These are phyloP conservation scores for Ustilago lituana DNA, from an alignment of 1,284 basidiomycete genomes.

Conservation along the genomic window DNA sequence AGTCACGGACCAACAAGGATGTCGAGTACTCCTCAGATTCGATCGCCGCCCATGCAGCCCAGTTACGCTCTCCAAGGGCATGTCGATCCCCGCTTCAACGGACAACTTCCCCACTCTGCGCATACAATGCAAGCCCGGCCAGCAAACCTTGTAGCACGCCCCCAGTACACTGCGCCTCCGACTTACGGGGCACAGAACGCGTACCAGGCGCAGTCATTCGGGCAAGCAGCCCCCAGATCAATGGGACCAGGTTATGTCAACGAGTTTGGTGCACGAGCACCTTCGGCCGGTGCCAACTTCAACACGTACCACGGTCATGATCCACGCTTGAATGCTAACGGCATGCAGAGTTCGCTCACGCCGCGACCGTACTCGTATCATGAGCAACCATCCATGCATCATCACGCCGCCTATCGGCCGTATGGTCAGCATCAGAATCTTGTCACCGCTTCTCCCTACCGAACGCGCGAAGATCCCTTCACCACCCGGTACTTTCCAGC, in stretches of 20 bases:
- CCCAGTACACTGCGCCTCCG: slow-evolving; percentile 26
- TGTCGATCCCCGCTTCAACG: slow-evolving; percentile 28
- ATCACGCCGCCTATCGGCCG: slow-evolving; percentile 26
- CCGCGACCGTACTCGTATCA: slow-evolving; percentile 56
- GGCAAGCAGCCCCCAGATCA: slow-evolving; percentile 11
- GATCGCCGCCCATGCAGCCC: slow-evolving; percentile 29
- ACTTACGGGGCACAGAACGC: slow-evolving; percentile 13
- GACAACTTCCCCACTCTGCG: slow-evolving; percentile 11
- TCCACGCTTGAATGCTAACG: slow-evolving; percentile 24
- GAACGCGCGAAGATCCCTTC: slow-evolving; percentile 56
- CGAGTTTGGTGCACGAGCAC: slow-evolving; percentile 37
- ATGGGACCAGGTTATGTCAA: slow-evolving; percentile 24
- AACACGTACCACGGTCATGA: slow-evolving; percentile 46
- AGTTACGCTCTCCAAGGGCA: slow-evolving; percentile 6
- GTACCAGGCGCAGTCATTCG: slow-evolving; percentile 27
- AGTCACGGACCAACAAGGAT: slow-evolving; percentile 30
- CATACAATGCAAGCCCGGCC: slow-evolving; percentile 18
- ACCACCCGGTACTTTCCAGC: slow-evolving; percentile 54
- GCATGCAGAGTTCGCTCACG: slow-evolving; percentile 30
- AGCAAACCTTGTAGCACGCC: slow-evolving; percentile 12
- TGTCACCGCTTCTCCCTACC: slow-evolving; percentile 13
- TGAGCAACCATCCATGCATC: slow-evolving; percentile 37
- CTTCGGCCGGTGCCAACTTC: slow-evolving; percentile 15
- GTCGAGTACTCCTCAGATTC: slow-evolving; percentile 40
- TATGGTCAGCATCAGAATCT: slow-evolving; percentile 22